These are phyloP conservation scores for Cichorium intybus DNA, from an alignment of 140 eudicot genomes.

Conservation along the genomic window DNA sequence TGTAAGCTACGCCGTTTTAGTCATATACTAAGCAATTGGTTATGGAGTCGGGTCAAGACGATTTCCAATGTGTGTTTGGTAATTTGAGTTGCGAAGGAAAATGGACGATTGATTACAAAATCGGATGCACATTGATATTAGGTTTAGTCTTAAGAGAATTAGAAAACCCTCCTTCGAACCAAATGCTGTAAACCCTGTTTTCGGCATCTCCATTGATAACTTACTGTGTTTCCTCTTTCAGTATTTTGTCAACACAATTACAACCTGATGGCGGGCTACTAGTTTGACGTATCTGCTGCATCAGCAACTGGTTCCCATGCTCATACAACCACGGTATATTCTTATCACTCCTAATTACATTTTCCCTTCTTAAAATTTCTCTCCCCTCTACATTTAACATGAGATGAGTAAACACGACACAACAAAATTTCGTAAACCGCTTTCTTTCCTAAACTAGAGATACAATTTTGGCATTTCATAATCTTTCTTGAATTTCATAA, in stretches of 20 bases:
- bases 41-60: neutral
- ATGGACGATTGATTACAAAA: neutral
- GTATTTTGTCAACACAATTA: no score
- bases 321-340: conserved; percentile 21
- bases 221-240: no score
- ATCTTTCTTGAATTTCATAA: no score
- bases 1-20: neutral
- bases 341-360: neutral
- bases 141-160: neutral
- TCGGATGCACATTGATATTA: neutral
- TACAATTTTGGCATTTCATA: neutral
- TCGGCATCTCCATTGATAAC: no score
- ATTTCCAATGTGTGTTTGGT: no score
- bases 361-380: neutral
- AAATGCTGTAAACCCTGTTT: no score
- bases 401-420: no score
- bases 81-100: neutral
- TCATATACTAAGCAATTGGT: neutral
- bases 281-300: neutral
- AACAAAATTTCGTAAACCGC: neutral
- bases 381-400: neutral
- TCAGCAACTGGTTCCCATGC: conserved; percentile 23
- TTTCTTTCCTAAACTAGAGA: neutral
- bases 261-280: conserved; percentile 12
- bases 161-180: no score